Evolutionary conservation across 164 flowering plant species (phyloP).

Genomic region (Vitis amurensis): DNA sequence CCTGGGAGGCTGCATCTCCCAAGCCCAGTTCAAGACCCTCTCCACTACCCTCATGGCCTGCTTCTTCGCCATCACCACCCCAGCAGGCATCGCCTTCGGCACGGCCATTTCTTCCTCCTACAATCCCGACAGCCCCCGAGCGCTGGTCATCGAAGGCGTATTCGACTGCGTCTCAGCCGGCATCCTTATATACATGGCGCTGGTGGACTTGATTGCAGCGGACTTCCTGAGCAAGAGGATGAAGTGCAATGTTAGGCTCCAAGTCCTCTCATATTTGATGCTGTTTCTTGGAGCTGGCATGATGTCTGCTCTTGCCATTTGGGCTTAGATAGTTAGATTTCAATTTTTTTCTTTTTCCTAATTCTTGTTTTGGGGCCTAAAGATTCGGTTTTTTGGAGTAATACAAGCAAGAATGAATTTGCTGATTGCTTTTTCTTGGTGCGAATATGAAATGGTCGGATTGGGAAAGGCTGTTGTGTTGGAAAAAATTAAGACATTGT

Average conservation of each 20-base stretch:
- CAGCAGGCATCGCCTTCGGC: conserved; percentile 65
- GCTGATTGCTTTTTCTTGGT: too few relatives aligned
- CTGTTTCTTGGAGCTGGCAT: conserved; percentile 76
- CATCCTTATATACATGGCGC: conserved; percentile 86
- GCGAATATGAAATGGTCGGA: too few relatives aligned
- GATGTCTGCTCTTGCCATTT: conserved; percentile 82
- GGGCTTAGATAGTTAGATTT: conserved; percentile 50
- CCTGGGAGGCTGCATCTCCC: conserved; percentile 92
- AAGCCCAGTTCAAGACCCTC: conserved; percentile 57
- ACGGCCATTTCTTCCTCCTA: conserved; percentile 63
- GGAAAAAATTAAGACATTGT: too few relatives aligned
- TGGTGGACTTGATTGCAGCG: conserved; percentile 91
- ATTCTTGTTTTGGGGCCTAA: background rate
- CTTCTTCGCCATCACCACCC: conserved; percentile 88
- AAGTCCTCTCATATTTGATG: conserved; percentile 64
- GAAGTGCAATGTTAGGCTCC: conserved; percentile 80
- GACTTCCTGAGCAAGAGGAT: conserved; percentile 91
- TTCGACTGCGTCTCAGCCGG: conserved; percentile 86
- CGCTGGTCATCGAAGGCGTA: conserved; percentile 69
- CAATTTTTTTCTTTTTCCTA: background rate
- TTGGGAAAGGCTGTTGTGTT: too few relatives aligned
- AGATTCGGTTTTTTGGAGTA: background rate
- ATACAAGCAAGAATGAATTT: too few relatives aligned
- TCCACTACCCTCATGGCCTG: conserved; percentile 75
- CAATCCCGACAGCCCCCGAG: conserved; percentile 67